Percentiles rank a stretch among this genome's conserved stretches.
These are phyloP conservation scores for Phytophthora boehmeriae DNA, from an alignment of 352 stramenopile species.

Conservation along the genomic window DNA sequence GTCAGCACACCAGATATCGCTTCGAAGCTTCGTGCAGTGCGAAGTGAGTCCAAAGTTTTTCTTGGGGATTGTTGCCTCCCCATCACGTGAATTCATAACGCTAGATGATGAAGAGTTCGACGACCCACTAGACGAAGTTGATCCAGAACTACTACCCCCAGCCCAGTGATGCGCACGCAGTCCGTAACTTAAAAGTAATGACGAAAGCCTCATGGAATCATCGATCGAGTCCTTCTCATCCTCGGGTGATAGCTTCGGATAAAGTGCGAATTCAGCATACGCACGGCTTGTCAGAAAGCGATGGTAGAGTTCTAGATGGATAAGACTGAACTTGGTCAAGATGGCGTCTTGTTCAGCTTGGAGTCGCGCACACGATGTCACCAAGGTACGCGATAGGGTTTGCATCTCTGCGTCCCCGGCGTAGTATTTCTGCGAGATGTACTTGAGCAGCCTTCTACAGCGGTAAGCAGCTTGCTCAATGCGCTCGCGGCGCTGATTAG, in stretches of 20 bases:
- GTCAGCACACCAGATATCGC: slow-evolving; percentile 77
- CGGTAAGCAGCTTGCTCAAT: slow-evolving; percentile 67
- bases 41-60: slow-evolving; percentile 77
- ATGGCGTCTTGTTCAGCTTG: slow-evolving; percentile 86
- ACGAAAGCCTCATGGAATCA: slow-evolving; percentile 71
- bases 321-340: slow-evolving; percentile 84
- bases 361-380: slow-evolving; percentile 63
- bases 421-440: slow-evolving; percentile 89
- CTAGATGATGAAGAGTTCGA: slow-evolving; percentile 25
- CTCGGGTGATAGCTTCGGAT: slow-evolving; percentile 56
- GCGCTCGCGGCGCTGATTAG: slow-evolving; percentile 51
- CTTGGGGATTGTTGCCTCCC: slow-evolving; percentile 34
- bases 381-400: slow-evolving; percentile 68
- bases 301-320: slow-evolving; percentile 86
- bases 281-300: slow-evolving; percentile 84
- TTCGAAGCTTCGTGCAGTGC: slow-evolving; percentile 70
- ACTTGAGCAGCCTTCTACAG: slow-evolving; percentile 77
- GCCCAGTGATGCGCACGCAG: slow-evolving; percentile 82
- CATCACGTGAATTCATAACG: slow-evolving; percentile 17
- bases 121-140: slow-evolving; percentile 28
- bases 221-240: slow-evolving; percentile 71
- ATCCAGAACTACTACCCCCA: slow-evolving; percentile 23
- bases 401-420: slow-evolving; percentile 76
- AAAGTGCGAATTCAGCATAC: slow-evolving; percentile 87
- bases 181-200: slow-evolving; percentile 77